phyloP scores from a whole-genome alignment of 1,139 yeast species.

The Taiozyma onychis region DNA sequence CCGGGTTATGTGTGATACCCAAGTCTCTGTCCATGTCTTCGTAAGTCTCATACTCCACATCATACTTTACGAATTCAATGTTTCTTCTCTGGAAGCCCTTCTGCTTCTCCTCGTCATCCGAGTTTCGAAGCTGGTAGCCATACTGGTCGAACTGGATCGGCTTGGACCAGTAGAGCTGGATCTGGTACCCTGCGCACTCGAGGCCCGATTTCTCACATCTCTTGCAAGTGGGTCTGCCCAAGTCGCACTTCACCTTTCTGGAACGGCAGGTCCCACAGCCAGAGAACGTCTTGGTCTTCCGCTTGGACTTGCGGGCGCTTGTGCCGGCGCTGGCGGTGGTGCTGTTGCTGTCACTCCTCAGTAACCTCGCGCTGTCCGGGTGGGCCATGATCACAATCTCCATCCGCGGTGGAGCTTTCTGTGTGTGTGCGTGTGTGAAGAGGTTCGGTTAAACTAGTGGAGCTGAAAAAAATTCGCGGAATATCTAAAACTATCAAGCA shows the following conservation, averaged over 20 bases:
- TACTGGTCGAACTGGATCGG: conserved; percentile 43
- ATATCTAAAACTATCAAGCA: no score
- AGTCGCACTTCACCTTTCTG: conserved; percentile 56
- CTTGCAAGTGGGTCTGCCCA: conserved; percentile 45
- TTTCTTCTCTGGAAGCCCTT: conserved; percentile 63
- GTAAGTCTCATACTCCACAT: conserved; percentile 60
- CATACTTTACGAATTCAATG: conserved; percentile 71
- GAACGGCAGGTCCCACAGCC: conserved; percentile 65
- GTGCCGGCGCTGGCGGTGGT: neutral
- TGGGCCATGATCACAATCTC: neutral
- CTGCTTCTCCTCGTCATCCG: conserved; percentile 25
- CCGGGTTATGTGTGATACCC: conserved; percentile 52
- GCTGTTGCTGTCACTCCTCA: neutral
- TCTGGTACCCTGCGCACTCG: conserved; percentile 76
- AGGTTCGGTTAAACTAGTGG: neutral
- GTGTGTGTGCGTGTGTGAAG: neutral
- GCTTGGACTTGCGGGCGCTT: conserved; percentile 11
- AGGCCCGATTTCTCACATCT: conserved; percentile 52
- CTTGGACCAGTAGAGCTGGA: conserved; percentile 72
- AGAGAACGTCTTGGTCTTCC: conserved; percentile 43
- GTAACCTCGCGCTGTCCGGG: neutral
- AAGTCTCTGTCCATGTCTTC: conserved; percentile 80
- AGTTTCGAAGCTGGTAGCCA: conserved; percentile 26
- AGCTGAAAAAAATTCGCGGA: neutral
- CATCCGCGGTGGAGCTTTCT: neutral